Conservation (phyloP, 2,329 filamentous ascomycete genomes). For the Calonectria crousiana region DNA sequence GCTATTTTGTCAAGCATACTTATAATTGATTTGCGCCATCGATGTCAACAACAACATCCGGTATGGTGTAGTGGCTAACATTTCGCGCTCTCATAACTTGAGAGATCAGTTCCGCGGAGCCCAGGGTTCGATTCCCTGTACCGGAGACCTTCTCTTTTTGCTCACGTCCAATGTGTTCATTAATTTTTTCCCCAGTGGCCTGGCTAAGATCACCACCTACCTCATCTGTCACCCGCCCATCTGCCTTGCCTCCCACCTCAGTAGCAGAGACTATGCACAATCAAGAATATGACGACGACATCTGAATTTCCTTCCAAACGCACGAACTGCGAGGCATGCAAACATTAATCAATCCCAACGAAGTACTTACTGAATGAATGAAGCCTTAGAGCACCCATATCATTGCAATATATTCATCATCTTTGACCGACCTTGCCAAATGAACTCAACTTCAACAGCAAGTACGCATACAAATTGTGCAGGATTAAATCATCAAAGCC, state of each 20-base stretch:
- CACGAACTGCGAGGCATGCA: background rate
- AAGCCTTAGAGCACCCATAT: background rate
- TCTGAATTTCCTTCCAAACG: background rate
- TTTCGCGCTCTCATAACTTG: constrained; percentile 40
- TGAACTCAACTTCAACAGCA: background rate
- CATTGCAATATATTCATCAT: background rate
- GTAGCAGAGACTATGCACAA: background rate
- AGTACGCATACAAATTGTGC: background rate
- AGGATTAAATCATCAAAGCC: background rate
- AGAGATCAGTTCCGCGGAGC: constrained; percentile 41
- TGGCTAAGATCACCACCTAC: background rate
- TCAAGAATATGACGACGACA: background rate
- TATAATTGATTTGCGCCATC: background rate
- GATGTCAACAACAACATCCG: constrained; percentile 25
- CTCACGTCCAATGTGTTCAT: background rate
- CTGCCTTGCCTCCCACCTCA: background rate
- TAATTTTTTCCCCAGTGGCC: background rate
- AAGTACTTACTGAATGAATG: background rate
- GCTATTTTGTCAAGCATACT: background rate
- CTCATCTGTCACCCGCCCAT: background rate
- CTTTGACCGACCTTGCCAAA: background rate
- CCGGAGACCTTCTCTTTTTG: constrained; percentile 1
- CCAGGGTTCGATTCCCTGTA: constrained; percentile 45
- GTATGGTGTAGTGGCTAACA: constrained; percentile 47
- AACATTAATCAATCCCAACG: background rate